Evolutionary conservation across 352 stramenopile species (phyloP).

Genomic region (Phytophthora europaea): DNA sequence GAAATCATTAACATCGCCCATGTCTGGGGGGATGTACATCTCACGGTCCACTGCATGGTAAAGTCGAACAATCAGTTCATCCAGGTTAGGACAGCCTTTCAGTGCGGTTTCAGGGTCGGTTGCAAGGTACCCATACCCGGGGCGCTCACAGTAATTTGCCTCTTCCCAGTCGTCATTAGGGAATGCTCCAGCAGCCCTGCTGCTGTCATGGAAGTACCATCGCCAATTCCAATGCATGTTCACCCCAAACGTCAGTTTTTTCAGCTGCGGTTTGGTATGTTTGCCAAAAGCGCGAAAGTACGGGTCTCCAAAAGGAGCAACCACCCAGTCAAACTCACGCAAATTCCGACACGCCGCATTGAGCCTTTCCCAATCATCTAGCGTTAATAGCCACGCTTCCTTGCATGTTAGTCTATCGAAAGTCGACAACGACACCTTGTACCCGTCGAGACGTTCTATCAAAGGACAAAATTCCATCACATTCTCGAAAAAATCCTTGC

Average conservation of each 20-base stretch:
- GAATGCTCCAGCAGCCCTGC: constrained; percentile 3
- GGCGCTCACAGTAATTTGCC: neutral
- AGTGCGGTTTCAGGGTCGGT: constrained; percentile 31
- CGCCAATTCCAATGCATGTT: constrained; percentile 51
- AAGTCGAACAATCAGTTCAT: constrained; percentile 34
- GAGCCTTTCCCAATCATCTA: constrained; percentile 38
- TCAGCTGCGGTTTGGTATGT: constrained; percentile 38
- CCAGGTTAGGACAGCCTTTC: constrained; percentile 38
- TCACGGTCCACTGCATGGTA: constrained; percentile 36
- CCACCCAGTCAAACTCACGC: constrained; percentile 46
- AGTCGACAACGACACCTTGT: constrained; percentile 34
- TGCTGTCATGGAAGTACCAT: constrained; percentile 36
- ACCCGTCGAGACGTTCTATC: constrained; percentile 40
- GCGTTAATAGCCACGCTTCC: constrained; percentile 28
- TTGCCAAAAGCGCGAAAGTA: constrained; percentile 50
- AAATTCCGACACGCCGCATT: constrained; percentile 36
- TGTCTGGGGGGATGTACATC: constrained; percentile 6
- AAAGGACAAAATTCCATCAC: constrained; percentile 34
- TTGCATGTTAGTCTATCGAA: constrained; percentile 27
- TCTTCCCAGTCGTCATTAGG: constrained; percentile 15
- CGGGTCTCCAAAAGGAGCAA: constrained; percentile 40
- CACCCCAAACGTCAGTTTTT: constrained; percentile 37
- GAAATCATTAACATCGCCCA: constrained; percentile 21
- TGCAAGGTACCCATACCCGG: constrained; percentile 28
- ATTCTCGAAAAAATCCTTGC: constrained; percentile 38